Evolutionary conservation across 345 rosid species (phyloP).

Genomic region (Lagerstroemia speciosa): DNA sequence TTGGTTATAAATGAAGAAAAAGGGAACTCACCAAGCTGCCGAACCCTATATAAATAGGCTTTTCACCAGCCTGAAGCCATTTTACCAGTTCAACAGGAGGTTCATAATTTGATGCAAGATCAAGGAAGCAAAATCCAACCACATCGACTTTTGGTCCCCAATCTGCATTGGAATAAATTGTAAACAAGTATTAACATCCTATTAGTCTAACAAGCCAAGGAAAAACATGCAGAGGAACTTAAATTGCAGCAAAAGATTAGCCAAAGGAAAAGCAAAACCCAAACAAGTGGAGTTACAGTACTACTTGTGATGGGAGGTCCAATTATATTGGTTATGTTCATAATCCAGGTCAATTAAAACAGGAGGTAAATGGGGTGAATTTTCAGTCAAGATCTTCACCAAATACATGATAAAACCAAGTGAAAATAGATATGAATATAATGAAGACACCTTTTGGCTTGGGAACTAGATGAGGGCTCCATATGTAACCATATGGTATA

Average conservation of each 20-base stretch:
- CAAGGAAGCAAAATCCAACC: slow-evolving; percentile 97
- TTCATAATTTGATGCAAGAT: slow-evolving; percentile 93
- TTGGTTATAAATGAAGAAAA: slow-evolving; percentile 6
- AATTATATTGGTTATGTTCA: background rate
- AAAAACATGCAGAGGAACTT: background rate
- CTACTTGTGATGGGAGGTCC: background rate
- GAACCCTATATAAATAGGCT: slow-evolving; percentile 93
- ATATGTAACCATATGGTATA: slow-evolving; percentile 92
- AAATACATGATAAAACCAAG: slow-evolving; percentile 1
- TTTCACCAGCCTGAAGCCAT: slow-evolving; percentile 88
- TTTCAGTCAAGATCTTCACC: background rate
- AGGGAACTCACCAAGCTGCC: slow-evolving; percentile 90
- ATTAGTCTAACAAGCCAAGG: background rate
- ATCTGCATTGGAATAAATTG: slow-evolving; percentile 33
- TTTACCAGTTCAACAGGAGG: slow-evolving; percentile 79
- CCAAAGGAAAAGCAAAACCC: background rate
- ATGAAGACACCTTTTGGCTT: slow-evolving; percentile 79
- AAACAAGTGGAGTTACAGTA: background rate
- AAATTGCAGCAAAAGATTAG: background rate
- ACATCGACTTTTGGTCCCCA: slow-evolving; percentile 98
- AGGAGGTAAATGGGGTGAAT: background rate
- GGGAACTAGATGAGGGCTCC: slow-evolving; percentile 99
- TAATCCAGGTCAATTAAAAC: background rate
- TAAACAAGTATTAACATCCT: slow-evolving; percentile 12
- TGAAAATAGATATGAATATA: background rate